Conservation (phyloP, 495 filamentous ascomycete species). For the Cryomyces antarcticus region DNA sequence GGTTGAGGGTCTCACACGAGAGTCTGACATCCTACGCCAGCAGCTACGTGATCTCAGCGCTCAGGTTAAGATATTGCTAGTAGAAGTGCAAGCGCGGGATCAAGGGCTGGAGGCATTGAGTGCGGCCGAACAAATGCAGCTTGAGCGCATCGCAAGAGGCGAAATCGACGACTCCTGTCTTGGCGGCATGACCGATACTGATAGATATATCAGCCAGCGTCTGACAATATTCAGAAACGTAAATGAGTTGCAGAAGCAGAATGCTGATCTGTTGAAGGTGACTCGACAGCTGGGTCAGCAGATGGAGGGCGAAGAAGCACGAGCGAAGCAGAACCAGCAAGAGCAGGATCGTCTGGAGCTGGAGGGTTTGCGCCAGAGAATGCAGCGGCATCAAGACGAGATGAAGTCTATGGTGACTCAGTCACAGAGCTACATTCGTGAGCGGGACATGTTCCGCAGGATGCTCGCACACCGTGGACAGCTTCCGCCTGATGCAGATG, state of each 20-base stretch:
- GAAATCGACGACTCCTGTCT: slow-evolving; percentile 39
- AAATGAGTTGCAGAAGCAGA: slow-evolving; percentile 71
- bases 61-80: slow-evolving; percentile 71
- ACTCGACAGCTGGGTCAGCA: slow-evolving; percentile 64
- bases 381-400: slow-evolving; percentile 46
- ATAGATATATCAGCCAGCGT: slow-evolving; percentile 67
- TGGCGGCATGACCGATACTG: slow-evolving; percentile 57
- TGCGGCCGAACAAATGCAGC: slow-evolving; percentile 37
- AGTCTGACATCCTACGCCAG: slow-evolving; percentile 61
- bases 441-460: slow-evolving; percentile 90
- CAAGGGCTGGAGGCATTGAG: slow-evolving; percentile 56
- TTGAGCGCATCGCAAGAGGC: slow-evolving; percentile 51
- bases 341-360: slow-evolving; percentile 56
- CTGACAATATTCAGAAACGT: slow-evolving; percentile 69
- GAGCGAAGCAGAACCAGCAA: slow-evolving; percentile 43
- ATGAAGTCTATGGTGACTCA: slow-evolving; percentile 55
- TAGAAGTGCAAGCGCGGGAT: slow-evolving; percentile 59
- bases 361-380: slow-evolving; percentile 41
- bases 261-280: slow-evolving; percentile 59
- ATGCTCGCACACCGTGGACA: slow-evolving; percentile 66
- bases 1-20: slow-evolving; percentile 45
- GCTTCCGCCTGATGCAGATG: slow-evolving; percentile 32
- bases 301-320: slow-evolving; percentile 80
- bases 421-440: slow-evolving; percentile 79
- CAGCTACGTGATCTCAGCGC: slow-evolving; percentile 79